A percentile compares a stretch with the other conserved stretches of the same genome.
These are phyloP conservation scores for Lignosus rhinocerotis DNA, from an alignment of 1,284 basidiomycete species.

Conservation along the genomic window DNA sequence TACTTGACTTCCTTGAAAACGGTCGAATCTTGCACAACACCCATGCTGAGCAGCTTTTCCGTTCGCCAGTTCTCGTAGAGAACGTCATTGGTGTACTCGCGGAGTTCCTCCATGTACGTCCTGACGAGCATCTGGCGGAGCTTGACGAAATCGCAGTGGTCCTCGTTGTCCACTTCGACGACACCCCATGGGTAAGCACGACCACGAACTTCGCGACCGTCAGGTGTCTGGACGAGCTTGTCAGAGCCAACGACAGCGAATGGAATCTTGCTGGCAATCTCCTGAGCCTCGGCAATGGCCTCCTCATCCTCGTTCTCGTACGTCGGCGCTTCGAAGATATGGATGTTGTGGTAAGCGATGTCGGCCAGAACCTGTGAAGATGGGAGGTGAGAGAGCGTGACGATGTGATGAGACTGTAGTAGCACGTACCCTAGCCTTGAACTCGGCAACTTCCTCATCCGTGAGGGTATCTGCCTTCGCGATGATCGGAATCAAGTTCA, in stretches of 20 bases:
- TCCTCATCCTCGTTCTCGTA: conserved; percentile 98
- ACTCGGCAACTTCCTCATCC: conserved; percentile 88
- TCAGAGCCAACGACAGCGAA: conserved; percentile 97
- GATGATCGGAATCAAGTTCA: conserved; percentile 96
- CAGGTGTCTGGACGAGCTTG: conserved; percentile 74
- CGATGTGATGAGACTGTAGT: not conserved
- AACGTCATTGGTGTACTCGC: conserved; percentile 91
- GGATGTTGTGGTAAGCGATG: conserved; percentile 90
- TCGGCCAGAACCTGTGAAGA: conserved; percentile 77
- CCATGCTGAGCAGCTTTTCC: conserved; percentile 93
- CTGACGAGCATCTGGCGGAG: conserved; percentile 97
- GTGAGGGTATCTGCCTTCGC: conserved; percentile 97
- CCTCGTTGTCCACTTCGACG: conserved; percentile 97
- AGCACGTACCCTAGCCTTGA: conserved; percentile 82
- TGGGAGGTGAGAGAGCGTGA: not conserved
- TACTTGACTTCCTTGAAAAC: conserved; percentile 99
- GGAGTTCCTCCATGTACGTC: conserved; percentile 97
- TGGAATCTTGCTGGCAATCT: conserved; percentile 95
- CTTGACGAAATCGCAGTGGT: conserved; percentile 98
- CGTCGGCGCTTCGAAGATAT: conserved; percentile 93
- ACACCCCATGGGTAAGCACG: conserved; percentile 96
- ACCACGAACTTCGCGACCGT: conserved; percentile 89
- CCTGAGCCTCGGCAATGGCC: conserved; percentile 92
- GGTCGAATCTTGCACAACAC: conserved; percentile 92
- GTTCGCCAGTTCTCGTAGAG: conserved; percentile 97